Evolutionary conservation across 192 early-diverging fungal species (phyloP), one percentile per base, ranked within the genome.

Genomic region (Rhizophlyctis rosea): DNA sequence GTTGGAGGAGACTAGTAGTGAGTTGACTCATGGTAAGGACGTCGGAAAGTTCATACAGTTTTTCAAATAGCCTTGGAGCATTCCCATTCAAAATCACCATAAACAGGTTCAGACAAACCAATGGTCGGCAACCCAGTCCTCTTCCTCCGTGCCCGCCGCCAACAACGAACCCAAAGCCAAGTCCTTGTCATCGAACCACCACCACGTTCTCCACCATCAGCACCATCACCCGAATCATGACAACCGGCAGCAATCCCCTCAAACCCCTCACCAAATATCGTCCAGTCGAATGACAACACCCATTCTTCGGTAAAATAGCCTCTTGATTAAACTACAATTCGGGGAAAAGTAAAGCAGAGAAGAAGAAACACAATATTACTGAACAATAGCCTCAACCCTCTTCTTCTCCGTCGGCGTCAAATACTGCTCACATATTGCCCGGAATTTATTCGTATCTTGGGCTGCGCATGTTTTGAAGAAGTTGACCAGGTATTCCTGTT

Each of bases 91-190:
- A 28, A 0, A 1, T 61, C n/a, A n/a, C n/a, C n/a, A n/a, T 21
- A 23, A 28, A 28, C 49, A 74, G 72, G 73, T 7, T 51, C 62
- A 3, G 74, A 59, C 31, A 47, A 68, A 24, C 61, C 64, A 3
- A 72, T 76, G 67, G 74, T 67, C 0, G 74, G 74, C 14, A 76
- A 76, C 28, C 74, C 74, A 0, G 52, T 76, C 27, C 64, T 76
- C 21, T 76, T 69, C 48, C 70, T 76, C 47, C 65, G 71, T n/a
- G n/a, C n/a, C n/a, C n/a, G n/a, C n/a, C n/a, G n/a, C n/a, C n/a
- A n/a, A n/a, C n/a, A n/a, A n/a, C n/a, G n/a, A n/a, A n/a, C n/a
- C n/a, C n/a, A n/a, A n/a, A n/a, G n/a, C n/a, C n/a, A n/a, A n/a
- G n/a, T n/a, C n/a, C n/a, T n/a, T n/a, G n/a, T n/a, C n/a, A n/a